These are phyloP conservation scores for Stachybotrys chartarum DNA, from an alignment of 2,329 filamentous ascomycete genomes.

Conservation along the genomic window DNA sequence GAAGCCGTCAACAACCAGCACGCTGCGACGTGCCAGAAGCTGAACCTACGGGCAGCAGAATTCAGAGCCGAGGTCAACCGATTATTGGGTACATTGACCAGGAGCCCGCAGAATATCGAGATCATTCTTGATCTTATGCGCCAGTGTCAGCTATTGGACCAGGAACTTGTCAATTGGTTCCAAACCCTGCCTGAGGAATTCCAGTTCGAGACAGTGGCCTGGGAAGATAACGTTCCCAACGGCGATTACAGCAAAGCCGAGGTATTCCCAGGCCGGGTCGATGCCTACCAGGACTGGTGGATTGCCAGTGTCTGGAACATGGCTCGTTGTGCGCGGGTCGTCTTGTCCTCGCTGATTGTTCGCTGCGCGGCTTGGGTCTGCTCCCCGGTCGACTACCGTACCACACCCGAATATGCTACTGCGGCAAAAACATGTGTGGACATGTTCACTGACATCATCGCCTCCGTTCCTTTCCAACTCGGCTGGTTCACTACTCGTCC, in stretches of 20 bases:
- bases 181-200: conserved; percentile 41
- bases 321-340: conserved; percentile 44
- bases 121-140: conserved; percentile 44
- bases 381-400: conserved; percentile 53
- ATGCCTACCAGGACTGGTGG: conserved; percentile 53
- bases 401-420: conserved; percentile 53
- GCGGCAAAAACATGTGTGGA: conserved; percentile 43
- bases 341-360: conserved; percentile 47
- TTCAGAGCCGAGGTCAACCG: conserved; percentile 47
- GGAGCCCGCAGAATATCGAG: conserved; percentile 42
- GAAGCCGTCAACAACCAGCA: conserved; percentile 42
- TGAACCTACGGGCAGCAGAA: conserved; percentile 48
- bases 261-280: conserved; percentile 53
- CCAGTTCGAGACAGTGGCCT: conserved; percentile 44
- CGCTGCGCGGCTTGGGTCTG: conserved; percentile 55
- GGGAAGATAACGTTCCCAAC: conserved; percentile 46
- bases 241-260: conserved; percentile 46
- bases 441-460: conserved; percentile 51
- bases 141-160: conserved; percentile 44
- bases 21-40: conserved; percentile 39
- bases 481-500: conserved; percentile 47
- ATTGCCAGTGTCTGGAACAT: conserved; percentile 52
- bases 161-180: conserved; percentile 45
- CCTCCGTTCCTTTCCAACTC: conserved; percentile 54
- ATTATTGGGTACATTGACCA: conserved; percentile 36